Conservation (phyloP, 78 protist genomes). For the Protostelium mycophagum region DNA sequence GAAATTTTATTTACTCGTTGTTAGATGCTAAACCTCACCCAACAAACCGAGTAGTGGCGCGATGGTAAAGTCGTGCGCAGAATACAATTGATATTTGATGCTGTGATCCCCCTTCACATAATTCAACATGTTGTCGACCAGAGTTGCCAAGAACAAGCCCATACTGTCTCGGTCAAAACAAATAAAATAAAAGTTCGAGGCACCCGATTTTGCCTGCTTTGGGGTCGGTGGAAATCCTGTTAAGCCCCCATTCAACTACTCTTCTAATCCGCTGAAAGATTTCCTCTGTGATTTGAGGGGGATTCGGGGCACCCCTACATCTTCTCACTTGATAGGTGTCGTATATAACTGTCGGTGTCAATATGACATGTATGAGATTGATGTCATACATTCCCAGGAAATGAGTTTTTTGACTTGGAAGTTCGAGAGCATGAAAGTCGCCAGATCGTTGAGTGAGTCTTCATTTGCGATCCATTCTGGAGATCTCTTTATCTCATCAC, state of each 20-base stretch:
- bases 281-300: not conserved
- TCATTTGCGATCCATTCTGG: too few species aligned
- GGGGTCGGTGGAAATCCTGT: not conserved
- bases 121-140: slow-evolving; percentile 20
- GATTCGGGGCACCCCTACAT: not conserved
- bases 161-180: too few species aligned
- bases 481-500: not conserved
- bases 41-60: slow-evolving; percentile 21
- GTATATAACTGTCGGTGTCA: not conserved
- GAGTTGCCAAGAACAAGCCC: slow-evolving; percentile 23
- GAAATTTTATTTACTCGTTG: too few species aligned
- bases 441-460: too few species aligned
- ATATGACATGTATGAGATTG: too few species aligned
- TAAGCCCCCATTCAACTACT: not conserved
- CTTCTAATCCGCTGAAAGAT: not conserved
- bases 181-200: too few species aligned
- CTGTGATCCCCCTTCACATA: slow-evolving; percentile 10
- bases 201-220: not conserved
- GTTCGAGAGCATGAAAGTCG: too few species aligned
- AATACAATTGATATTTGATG: slow-evolving; percentile 23
- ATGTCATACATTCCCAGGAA: not conserved
- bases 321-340: not conserved
- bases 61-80: slow-evolving; percentile 41
- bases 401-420: not conserved
- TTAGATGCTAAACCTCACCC: too few species aligned